These are phyloP conservation scores for Claviceps capensis DNA, from an alignment of 2,329 filamentous ascomycete species.

Conservation along the genomic window DNA sequence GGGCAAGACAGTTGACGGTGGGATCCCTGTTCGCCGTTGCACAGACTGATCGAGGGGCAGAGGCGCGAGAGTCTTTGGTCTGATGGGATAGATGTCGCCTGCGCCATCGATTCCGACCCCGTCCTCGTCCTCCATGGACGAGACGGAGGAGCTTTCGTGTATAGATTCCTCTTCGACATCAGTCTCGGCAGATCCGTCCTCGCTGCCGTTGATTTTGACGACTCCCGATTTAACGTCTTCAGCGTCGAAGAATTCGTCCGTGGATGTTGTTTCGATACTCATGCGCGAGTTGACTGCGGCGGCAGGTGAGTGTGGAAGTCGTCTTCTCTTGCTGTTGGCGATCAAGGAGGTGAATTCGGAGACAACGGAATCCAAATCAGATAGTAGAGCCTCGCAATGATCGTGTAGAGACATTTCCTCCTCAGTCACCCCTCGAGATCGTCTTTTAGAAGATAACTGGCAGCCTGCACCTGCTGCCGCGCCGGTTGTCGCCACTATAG, in stretches of 20 bases:
- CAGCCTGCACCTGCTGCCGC: conserved; percentile 17
- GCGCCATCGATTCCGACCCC: conserved; percentile 47
- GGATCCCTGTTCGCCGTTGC: conserved; percentile 54
- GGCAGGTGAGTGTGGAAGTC: conserved; percentile 41
- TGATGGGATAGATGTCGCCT: conserved; percentile 52
- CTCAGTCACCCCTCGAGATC: conserved; percentile 25
- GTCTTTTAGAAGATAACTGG: conserved; percentile 18
- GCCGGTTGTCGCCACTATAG: conserved; percentile 16
- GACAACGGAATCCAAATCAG: conserved; percentile 73
- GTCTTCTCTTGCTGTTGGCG: conserved; percentile 63
- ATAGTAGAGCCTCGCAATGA: conserved; percentile 69
- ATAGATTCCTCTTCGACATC: conserved; percentile 9
- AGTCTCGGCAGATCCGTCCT: conserved; percentile 36
- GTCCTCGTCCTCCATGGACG: conserved; percentile 46
- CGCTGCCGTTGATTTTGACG: conserved; percentile 59
- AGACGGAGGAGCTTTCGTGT: conserved; percentile 41
- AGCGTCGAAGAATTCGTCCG: conserved; percentile 93
- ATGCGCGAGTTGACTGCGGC: conserved; percentile 31
- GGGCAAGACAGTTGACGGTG: conserved; percentile 61
- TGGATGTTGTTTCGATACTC: conserved; percentile 68
- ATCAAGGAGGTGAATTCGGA: conserved; percentile 69
- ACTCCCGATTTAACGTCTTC: conserved; percentile 53
- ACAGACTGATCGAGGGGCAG: conserved; percentile 57
- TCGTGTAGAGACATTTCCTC: conserved; percentile 61
- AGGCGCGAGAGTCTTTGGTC: conserved; percentile 62